Evolutionary conservation across 208 protist species (phyloP).

Genomic region (Leishmania tarentolae): DNA sequence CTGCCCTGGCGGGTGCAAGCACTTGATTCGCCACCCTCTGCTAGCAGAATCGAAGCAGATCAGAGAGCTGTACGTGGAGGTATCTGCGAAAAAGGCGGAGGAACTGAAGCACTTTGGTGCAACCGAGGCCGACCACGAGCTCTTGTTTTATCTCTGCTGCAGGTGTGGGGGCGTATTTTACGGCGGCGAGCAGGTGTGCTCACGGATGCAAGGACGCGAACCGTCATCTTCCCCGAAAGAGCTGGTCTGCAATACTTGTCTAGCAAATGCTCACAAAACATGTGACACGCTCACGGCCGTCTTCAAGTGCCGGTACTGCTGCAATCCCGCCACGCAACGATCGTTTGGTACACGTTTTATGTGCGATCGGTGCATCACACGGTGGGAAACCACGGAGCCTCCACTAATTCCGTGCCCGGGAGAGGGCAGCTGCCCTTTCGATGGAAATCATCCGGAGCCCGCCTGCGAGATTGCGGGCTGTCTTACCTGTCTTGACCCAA

Average conservation of each 20-base stretch:
- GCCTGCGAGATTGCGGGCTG: slow-evolving; percentile 48
- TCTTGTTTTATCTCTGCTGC: slow-evolving; percentile 79
- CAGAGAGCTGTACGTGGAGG: slow-evolving; percentile 32
- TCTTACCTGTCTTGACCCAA: slow-evolving; percentile 40
- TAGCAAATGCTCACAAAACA: slow-evolving; percentile 11
- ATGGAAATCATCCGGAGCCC: slow-evolving; percentile 37
- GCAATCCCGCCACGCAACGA: slow-evolving; percentile 82
- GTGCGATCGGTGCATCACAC: slow-evolving; percentile 72
- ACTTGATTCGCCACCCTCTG: slow-evolving; percentile 65
- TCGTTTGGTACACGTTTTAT: slow-evolving; percentile 86
- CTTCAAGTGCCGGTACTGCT: slow-evolving; percentile 91
- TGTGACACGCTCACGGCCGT: slow-evolving; percentile 26
- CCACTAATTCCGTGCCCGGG: slow-evolving; percentile 60
- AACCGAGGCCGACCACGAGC: slow-evolving; percentile 66
- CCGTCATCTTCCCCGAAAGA: slow-evolving; percentile 60
- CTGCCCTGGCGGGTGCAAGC: slow-evolving; percentile 81
- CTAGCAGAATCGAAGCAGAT: slow-evolving; percentile 54
- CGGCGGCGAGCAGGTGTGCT: slow-evolving; percentile 80
- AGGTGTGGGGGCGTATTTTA: slow-evolving; percentile 71
- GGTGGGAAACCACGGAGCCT: slow-evolving; percentile 71
- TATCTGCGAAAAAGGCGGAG: slow-evolving; percentile 27
- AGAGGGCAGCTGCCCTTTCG: slow-evolving; percentile 52
- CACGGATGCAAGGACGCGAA: slow-evolving; percentile 62
- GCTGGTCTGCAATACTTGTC: slow-evolving; percentile 79
- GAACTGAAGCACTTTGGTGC: slow-evolving; percentile 29